Conservation (phyloP, 805 yeast species). For the Barnettozyma sucrosica region DNA sequence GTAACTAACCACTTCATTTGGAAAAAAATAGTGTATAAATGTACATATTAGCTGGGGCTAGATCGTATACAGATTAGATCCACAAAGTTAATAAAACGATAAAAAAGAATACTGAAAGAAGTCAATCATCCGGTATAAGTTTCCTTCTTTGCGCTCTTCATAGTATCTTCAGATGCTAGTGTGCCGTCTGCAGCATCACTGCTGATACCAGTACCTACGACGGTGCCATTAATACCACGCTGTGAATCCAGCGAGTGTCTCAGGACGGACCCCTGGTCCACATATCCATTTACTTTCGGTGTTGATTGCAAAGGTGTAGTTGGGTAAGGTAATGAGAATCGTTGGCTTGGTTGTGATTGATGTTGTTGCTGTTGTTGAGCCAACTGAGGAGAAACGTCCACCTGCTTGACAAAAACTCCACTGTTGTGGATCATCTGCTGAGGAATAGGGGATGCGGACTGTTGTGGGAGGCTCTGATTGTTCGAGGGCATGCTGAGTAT, state of each 20-base stretch:
- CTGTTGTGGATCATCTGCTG: conserved; percentile 16
- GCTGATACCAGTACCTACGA: conserved; percentile 1
- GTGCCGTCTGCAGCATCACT: conserved; percentile 17
- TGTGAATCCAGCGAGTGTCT: conserved; percentile 10
- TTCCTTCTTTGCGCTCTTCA: conserved; percentile 20
- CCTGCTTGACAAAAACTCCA: conserved; percentile 20
- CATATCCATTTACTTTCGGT: conserved; percentile 1
- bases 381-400: conserved; percentile 16
- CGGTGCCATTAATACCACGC: conserved; percentile 4
- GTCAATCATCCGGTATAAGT: conserved; percentile 17
- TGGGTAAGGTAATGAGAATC: conserved; percentile 12
- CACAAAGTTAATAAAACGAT: neutral
- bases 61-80: neutral
- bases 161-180: conserved; percentile 21
- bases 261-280: conserved; percentile 1
- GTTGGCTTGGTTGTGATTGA: conserved; percentile 9
- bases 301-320: conserved; percentile 3
- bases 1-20: too few relatives aligned
- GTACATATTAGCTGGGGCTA: neutral
- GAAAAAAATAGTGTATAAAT: neutral
- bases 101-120: neutral
- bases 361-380: conserved; percentile 10
- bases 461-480: conserved; percentile 19
- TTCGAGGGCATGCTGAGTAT: conserved; percentile 21
- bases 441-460: conserved; percentile 19